Evolutionary conservation across 2,329 filamentous ascomycete genomes (phyloP), one percentile per base, ranked within the genome.

Genomic region (Stachybotrys echinatus): DNA sequence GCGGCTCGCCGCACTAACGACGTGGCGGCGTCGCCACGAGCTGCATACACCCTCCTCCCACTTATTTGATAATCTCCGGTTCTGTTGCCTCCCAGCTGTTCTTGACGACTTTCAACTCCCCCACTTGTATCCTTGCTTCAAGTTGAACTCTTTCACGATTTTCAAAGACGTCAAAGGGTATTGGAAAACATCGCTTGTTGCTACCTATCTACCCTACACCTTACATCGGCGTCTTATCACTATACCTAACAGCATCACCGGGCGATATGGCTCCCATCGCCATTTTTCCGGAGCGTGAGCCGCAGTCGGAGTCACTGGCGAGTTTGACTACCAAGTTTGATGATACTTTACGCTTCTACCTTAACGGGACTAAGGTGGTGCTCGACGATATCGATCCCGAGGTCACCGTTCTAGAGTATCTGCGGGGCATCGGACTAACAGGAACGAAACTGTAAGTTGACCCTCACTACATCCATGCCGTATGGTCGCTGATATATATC

Each of bases 301-400:
- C 55, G 34, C 61, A 62, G 44, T 58, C 63, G 37, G 64, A 66
- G 43, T 60, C 64, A 10, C 53, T 71, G 50, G 65, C 65, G 14
- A 55, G 62, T 42, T 70, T 96, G 47, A 94, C 89, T 2, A 83
- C 85, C 48, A 70, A 78, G 44, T 97, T 89, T 68, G 87, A 96
- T 62, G 90, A 96, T 67, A 92, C 89, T 2, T 76, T 97, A 52
- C 81, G 87, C 18, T 97, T 97, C 75, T 97, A 91, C 66, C 82
- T 99, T 47, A 99, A 99, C 66, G 94, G 94, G 54, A 96, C 92
- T 3, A 89, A 85, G 56, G 88, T 97, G 17, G 81, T 87, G 2
- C 74, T 99, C 17, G 92, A 96, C 58, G 81, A 89, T 12, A 83
- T 94, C 48, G 92, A 97, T 62, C 94, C 94, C 0, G 92, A 97